A percentile compares a stretch with the other conserved stretches of the same genome.
These are phyloP conservation scores for Lactifluus rugatus DNA, from an alignment of 768 basidiomycete genomes.

Conservation along the genomic window DNA sequence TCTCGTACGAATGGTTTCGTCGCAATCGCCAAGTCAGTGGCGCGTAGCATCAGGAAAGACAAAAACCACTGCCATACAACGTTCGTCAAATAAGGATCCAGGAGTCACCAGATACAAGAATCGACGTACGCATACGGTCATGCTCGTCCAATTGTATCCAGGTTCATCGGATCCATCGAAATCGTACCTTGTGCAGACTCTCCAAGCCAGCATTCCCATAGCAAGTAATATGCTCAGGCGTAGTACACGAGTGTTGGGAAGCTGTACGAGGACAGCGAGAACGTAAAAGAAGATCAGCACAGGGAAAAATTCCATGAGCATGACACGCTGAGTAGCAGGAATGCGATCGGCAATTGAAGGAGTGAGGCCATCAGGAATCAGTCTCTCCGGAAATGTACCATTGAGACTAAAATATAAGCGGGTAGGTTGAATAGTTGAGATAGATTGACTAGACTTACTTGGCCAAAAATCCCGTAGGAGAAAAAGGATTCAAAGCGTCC, in stretches of 20 bases:
- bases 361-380: conserved; percentile 6
- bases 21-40: conserved; percentile 10
- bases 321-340: neutral
- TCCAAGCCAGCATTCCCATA: conserved; percentile 36
- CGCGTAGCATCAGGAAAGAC: conserved; percentile 13
- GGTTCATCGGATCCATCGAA: conserved; percentile 26
- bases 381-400: conserved; percentile 2
- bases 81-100: neutral
- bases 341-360: conserved; percentile 5
- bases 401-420: neutral
- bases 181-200: conserved; percentile 36
- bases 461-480: neutral
- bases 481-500: neutral
- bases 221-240: conserved; percentile 42
- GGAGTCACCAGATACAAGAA: neutral
- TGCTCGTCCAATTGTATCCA: conserved; percentile 8
- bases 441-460: neutral
- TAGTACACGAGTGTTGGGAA: conserved; percentile 34
- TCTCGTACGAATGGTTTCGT: conserved; percentile 11
- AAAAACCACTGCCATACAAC: conserved; percentile 2
- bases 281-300: conserved; percentile 38
- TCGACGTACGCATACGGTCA: conserved; percentile 13
- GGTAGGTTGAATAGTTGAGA: too few relatives aligned
- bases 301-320: conserved; percentile 33
- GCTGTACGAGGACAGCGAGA: conserved; percentile 44